phyloP scores from a whole-genome alignment of 768 basidiomycete species.

The Suillus clintonianus region DNA sequence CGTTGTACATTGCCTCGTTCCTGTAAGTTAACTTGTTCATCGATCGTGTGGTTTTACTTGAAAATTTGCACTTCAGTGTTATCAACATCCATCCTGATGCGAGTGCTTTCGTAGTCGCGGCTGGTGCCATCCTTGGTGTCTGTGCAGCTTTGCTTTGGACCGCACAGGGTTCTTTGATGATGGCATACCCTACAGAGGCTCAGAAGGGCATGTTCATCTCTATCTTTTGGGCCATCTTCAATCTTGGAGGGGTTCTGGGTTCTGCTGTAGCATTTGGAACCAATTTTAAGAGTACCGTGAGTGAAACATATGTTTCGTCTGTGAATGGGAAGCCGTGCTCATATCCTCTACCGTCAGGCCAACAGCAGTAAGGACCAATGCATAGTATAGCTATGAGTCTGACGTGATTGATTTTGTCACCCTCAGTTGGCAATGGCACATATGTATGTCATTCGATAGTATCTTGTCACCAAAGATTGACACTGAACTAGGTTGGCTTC shows the following conservation, averaged over 20 bases:
- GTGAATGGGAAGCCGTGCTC: neutral
- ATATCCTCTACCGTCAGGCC: conserved; percentile 18
- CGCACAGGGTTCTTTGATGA: conserved; percentile 74
- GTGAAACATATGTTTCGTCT: neutral
- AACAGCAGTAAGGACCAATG: conserved; percentile 19
- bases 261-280: conserved; percentile 69
- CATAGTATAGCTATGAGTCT: neutral
- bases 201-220: conserved; percentile 74
- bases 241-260: conserved; percentile 72
- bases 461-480: neutral
- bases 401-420: conserved; percentile 23
- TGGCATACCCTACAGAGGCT: conserved; percentile 74
- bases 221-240: conserved; percentile 80
- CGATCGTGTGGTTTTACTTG: neutral
- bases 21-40: conserved; percentile 45
- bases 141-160: conserved; percentile 72
- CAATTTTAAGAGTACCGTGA: conserved; percentile 42
- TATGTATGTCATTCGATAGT: conserved; percentile 48
- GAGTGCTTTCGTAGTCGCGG: conserved; percentile 60
- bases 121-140: conserved; percentile 69
- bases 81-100: conserved; percentile 66
- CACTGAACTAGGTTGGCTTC: conserved; percentile 58
- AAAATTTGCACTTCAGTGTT: conserved; percentile 39
- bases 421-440: conserved; percentile 60
- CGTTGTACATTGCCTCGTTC: conserved; percentile 69